Evolutionary conservation across 179 eudicot species (phyloP).

Genomic region (Silene noctiflora): DNA sequence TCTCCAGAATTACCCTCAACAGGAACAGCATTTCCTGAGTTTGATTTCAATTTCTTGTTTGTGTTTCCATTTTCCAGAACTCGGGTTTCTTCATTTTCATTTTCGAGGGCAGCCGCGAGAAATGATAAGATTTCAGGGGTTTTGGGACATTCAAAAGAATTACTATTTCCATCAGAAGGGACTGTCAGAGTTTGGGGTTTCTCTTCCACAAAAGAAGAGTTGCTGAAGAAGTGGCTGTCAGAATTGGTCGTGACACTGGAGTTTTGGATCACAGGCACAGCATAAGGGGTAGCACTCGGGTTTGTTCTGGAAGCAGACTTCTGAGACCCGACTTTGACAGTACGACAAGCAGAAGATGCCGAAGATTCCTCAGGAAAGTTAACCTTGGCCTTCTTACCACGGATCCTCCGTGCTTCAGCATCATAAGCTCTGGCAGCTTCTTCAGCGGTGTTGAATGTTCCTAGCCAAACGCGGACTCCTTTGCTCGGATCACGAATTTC

Average conservation of each 20-base stretch:
- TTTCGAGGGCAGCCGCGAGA: slow-evolving; percentile 47
- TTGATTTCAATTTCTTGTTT: slow-evolving; percentile 51
- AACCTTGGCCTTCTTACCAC: slow-evolving; percentile 93
- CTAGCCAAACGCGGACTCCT: slow-evolving; percentile 96
- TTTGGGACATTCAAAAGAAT: slow-evolving; percentile 55
- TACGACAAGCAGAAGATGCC: slow-evolving; percentile 25
- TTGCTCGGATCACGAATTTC: slow-evolving; percentile 97
- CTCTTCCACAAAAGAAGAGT: slow-evolving; percentile 43
- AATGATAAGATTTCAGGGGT: slow-evolving; percentile 79
- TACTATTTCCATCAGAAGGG: slow-evolving; percentile 64
- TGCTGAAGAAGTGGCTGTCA: slow-evolving; percentile 29
- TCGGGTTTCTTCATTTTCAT: slow-evolving; percentile 34
- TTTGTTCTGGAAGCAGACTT: slow-evolving; percentile 30
- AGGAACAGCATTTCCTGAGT: slow-evolving; percentile 29
- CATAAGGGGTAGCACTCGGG: slow-evolving; percentile 30
- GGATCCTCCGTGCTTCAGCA: slow-evolving; percentile 87
- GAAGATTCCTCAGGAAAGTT: slow-evolving; percentile 71
- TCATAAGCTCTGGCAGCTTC: slow-evolving; percentile 99
- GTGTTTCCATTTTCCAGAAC: slow-evolving; percentile 45
- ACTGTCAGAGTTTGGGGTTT: slow-evolving; percentile 41
- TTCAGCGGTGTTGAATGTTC: slow-evolving; percentile 95
- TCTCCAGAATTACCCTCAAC: slow-evolving; percentile 36
- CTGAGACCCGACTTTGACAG: slow-evolving; percentile 36
- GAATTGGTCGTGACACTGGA: slow-evolving; percentile 28
- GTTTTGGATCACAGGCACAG: slow-evolving; percentile 21